Base-by-base conservation (phyloP, 2,329 filamentous ascomycete species). In the Phyllosticta citriasiana region DNA sequence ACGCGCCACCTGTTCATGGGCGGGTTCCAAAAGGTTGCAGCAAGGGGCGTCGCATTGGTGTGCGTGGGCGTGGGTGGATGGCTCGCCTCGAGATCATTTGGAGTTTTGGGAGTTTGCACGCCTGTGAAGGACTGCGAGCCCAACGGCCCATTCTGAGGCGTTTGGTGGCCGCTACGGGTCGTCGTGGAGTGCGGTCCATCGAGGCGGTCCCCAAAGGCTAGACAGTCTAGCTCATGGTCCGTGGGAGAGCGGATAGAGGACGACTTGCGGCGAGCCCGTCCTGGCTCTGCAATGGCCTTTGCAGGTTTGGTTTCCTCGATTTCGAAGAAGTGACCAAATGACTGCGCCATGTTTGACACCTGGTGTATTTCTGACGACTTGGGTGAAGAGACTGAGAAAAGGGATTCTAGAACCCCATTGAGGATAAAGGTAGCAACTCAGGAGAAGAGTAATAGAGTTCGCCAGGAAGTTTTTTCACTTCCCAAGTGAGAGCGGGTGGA, bases 1-100 rank as follows among this genome's bases (percentile, higher is more conserved):
- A 92, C 77, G 40, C 89, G 79, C 75, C 82, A 92, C 64, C 83
- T 85, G 71, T 91, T 92, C 81, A 84, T 88, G 12, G 79, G 64
- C 4, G 76, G 75, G 62, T 83, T 78, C 64, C 79, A 84, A 62
- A 84, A 81, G 64, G 79, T 86, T 56, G 84, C 83, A 35, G 84
- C 69, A 2, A 79, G 72, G 53, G 80, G 77, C 1, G 33, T 50
- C 77, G 70, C 76, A 7, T 72, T 77, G 26, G 57, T 67, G 24
- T 81, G 82, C 3, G 14, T n/a, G 3, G 40, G 40, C 40, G 40
- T 47, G 6, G 77, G 81, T 5, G 75, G 67, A 2, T 82, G 80
- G 16, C 79, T 73, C 67, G 82, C 86, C 56, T 78, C 72, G 56
- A 74, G 71, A 0, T 73, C 73, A 55, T 65, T 70, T 2, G 72